Percentiles rank a stretch among this genome's conserved stretches.
These are phyloP conservation scores for Tolypocladium cylindrosporum DNA, from an alignment of 2,329 filamentous ascomycete genomes.

Conservation along the genomic window DNA sequence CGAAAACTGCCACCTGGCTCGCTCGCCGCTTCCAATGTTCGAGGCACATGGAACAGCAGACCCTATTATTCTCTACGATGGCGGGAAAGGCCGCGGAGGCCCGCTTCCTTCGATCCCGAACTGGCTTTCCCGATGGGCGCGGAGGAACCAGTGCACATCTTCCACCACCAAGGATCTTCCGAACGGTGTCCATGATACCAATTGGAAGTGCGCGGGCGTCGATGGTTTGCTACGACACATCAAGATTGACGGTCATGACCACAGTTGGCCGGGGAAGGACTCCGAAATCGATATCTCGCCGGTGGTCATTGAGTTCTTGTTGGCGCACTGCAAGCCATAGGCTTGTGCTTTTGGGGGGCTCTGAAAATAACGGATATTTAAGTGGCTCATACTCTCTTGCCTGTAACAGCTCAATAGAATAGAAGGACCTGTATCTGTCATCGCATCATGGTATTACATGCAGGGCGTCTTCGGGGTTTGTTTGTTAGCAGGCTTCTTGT, in stretches of 20 bases:
- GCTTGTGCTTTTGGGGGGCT: not conserved
- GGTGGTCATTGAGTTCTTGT: conserved; percentile 5
- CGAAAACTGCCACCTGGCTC: conserved; percentile 21
- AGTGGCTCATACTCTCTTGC: too few species aligned
- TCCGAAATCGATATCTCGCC: conserved; percentile 2
- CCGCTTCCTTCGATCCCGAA: conserved; percentile 32
- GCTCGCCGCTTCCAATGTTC: conserved; percentile 35
- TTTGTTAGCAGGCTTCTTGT: too few species aligned
- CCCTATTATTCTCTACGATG: conserved; percentile 32
- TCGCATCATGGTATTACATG: too few species aligned
- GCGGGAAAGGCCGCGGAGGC: conserved; percentile 27
- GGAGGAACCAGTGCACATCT: conserved; percentile 10
- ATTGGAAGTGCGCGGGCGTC: conserved; percentile 7
- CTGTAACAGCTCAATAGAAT: too few species aligned
- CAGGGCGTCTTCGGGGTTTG: too few species aligned
- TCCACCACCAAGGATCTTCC: conserved; percentile 1
- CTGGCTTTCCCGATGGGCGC: conserved; percentile 28
- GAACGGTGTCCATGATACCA: conserved; percentile 6
- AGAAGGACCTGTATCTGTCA: too few species aligned
- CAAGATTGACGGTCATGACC: conserved; percentile 7
- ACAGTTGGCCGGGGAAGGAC: conserved; percentile 7
- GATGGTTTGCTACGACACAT: conserved; percentile 9
- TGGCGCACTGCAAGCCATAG: conserved; percentile 2
- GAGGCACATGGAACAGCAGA: conserved; percentile 41
- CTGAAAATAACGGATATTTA: too few species aligned